Evolutionary conservation across 164 flowering plant genomes (phyloP).

Genomic region (Vitis rupestris): DNA sequence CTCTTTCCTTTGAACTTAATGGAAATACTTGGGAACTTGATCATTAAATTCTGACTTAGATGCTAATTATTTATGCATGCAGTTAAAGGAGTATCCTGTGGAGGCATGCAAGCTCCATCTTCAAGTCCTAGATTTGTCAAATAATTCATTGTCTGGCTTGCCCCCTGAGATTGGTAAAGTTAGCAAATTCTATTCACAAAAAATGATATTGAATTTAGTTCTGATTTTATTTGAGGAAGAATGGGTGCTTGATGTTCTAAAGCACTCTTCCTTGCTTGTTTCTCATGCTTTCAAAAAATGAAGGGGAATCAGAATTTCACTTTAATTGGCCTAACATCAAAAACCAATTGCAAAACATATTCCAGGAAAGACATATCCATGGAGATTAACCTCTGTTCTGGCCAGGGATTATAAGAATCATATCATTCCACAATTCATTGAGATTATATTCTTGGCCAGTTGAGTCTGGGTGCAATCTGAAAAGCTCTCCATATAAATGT

Average conservation of each 20-base stretch:
- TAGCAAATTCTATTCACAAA: not conserved
- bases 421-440: not conserved
- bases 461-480: not conserved
- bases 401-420: not conserved
- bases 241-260: not conserved
- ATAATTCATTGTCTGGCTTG: conserved; percentile 84
- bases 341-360: not conserved
- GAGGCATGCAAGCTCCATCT: conserved; percentile 85
- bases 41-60: not conserved
- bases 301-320: not conserved
- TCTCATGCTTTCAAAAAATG: not conserved
- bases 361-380: not conserved
- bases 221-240: too few species aligned
- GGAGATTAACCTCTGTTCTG: not conserved
- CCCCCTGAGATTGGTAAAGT: conserved; percentile 87
- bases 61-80: conserved; percentile 29
- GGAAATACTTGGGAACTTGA: not conserved
- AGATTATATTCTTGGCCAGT: not conserved
- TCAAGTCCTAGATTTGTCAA: conserved; percentile 85
- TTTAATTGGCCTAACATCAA: not conserved
- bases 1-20: not conserved
- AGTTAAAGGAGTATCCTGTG: conserved; percentile 84
- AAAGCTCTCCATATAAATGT: too few species aligned
- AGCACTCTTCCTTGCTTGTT: not conserved
- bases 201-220: too few species aligned